These are phyloP conservation scores for Coemansia sp. DNA, from an alignment of 192 early-diverging fungal species.

Conservation along the genomic window DNA sequence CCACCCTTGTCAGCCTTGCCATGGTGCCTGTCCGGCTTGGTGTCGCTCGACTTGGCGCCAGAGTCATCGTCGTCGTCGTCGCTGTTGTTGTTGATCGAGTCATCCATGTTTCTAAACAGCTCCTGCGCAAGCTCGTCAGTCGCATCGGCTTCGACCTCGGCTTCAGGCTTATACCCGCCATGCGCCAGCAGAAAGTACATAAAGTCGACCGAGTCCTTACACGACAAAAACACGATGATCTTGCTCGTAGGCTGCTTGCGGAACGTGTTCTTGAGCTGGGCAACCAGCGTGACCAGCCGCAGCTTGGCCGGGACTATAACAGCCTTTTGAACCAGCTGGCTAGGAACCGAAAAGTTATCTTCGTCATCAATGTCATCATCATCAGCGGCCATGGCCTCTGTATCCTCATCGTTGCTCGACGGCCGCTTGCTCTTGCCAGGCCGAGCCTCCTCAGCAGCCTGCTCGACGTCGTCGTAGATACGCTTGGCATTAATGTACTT, in stretches of 20 bases:
- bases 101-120: slow-evolving; percentile 34
- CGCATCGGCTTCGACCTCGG: slow-evolving; percentile 38
- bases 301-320: slow-evolving; percentile 87
- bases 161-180: slow-evolving; percentile 41
- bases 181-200: slow-evolving; percentile 81
- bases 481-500: slow-evolving; percentile 69
- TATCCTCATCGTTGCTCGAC: slow-evolving; percentile 37
- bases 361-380: slow-evolving; percentile 4
- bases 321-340: slow-evolving; percentile 85
- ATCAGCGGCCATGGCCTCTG: slow-evolving; percentile 27
- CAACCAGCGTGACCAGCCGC: slow-evolving; percentile 80
- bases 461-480: slow-evolving; percentile 33
- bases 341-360: slow-evolving; percentile 68
- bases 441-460: slow-evolving; percentile 32
- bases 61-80: slow-evolving; percentile 27
- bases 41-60: background rate
- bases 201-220: slow-evolving; percentile 94
- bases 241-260: slow-evolving; percentile 34
- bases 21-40: slow-evolving; percentile 2
- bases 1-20: slow-evolving; percentile 17
- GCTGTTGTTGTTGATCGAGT: slow-evolving; percentile 14
- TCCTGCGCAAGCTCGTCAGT: slow-evolving; percentile 55
- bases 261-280: slow-evolving; percentile 64
- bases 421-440: slow-evolving; percentile 26
- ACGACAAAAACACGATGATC: slow-evolving; percentile 92